phyloP scores from a whole-genome alignment of 2,329 filamentous ascomycete genomes.

The Rutstroemia sp. region DNA sequence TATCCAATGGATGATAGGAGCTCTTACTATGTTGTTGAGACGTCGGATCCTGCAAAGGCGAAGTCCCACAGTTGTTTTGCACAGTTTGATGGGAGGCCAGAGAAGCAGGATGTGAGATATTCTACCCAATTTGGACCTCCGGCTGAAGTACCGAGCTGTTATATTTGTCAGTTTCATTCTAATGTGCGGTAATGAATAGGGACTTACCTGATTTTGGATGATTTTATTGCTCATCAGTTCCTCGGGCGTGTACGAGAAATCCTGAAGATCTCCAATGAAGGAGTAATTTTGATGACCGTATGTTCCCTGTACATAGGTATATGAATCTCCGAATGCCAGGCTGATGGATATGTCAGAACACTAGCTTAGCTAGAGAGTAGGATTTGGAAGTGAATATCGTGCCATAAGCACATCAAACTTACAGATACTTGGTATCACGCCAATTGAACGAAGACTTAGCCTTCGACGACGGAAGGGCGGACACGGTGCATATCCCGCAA shows the following conservation, averaged over 20 bases:
- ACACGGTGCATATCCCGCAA: not conserved
- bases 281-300: constrained; percentile 43
- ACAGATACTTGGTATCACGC: constrained; percentile 5
- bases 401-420: not conserved
- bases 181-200: constrained; percentile 22
- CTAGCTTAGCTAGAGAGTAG: not conserved
- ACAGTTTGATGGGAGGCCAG: constrained; percentile 38
- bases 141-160: constrained; percentile 4
- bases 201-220: constrained; percentile 39
- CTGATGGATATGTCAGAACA: constrained; percentile 18
- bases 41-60: constrained; percentile 46
- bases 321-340: constrained; percentile 43
- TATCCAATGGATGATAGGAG: too few species aligned
- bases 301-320: constrained; percentile 47
- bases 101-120: constrained; percentile 43
- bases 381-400: not conserved
- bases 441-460: not conserved
- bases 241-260: constrained; percentile 37
- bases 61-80: constrained; percentile 47
- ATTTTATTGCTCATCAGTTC: constrained; percentile 41
- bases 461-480: not conserved
- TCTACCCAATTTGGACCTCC: constrained; percentile 40
- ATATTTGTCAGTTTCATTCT: not conserved
- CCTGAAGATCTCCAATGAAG: constrained; percentile 46
- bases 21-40: constrained; percentile 28